phyloP scores from a whole-genome alignment of 148 eudicot genomes.

The Cornus florida region DNA sequence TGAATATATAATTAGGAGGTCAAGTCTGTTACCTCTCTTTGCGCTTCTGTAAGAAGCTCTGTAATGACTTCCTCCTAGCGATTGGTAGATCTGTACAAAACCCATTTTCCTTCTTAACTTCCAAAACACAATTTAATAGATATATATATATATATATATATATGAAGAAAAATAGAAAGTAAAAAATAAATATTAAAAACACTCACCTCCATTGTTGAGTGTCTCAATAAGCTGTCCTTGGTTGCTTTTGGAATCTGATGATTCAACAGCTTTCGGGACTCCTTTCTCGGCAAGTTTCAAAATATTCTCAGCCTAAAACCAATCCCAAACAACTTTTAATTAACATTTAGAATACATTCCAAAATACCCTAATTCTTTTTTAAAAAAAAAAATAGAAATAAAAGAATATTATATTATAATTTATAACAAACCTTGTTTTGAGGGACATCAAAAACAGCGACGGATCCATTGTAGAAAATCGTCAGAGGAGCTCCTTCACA shows the following conservation, averaged over 20 bases:
- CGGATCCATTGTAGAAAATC: constrained; percentile 62
- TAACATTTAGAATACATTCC: background rate
- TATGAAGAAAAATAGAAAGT: background rate
- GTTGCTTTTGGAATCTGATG: constrained; percentile 3
- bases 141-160: background rate
- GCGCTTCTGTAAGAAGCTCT: constrained; percentile 64
- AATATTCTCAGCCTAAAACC: constrained; percentile 32
- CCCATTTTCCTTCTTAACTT: background rate
- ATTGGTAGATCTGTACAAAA: constrained; percentile 39
- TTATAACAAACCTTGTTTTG: constrained; percentile 27
- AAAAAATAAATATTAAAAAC: background rate
- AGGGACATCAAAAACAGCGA: constrained; percentile 54
- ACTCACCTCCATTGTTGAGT: constrained; percentile 5
- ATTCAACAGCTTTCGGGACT: background rate
- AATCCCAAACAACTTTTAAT: background rate
- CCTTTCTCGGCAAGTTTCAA: constrained; percentile 36
- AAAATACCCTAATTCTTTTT: background rate
- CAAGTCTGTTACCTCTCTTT: constrained; percentile 44
- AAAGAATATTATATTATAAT: background rate
- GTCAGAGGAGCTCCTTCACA: constrained; percentile 46
- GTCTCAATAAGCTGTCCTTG: constrained; percentile 1
- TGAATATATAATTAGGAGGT: no score
- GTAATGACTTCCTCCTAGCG: constrained; percentile 41
- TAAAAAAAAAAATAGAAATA: background rate
- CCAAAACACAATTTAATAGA: background rate